phyloP scores from a whole-genome alignment of 2,329 filamentous ascomycete species.

The Phymatotrichopsis omnivora region DNA sequence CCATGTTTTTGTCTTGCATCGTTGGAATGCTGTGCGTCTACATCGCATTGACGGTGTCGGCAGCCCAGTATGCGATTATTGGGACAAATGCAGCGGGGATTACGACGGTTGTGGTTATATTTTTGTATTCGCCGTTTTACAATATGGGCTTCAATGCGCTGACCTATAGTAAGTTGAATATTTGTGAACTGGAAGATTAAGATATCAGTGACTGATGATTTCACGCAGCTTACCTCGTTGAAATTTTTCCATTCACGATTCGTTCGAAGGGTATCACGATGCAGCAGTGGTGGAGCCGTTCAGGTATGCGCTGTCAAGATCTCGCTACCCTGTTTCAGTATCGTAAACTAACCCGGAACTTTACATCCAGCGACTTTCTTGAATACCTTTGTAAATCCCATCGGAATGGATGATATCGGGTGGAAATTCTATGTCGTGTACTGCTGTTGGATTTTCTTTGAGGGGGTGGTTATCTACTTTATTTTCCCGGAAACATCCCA shows the following conservation, averaged over 20 bases:
- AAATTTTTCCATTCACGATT: slow-evolving; percentile 49
- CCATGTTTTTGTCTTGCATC: slow-evolving; percentile 42
- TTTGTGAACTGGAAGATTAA: background rate
- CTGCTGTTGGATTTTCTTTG: slow-evolving; percentile 38
- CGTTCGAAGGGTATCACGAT: slow-evolving; percentile 48
- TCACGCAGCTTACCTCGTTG: slow-evolving; percentile 44
- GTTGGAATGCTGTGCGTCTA: slow-evolving; percentile 36
- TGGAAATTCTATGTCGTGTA: slow-evolving; percentile 42
- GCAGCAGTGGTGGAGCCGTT: slow-evolving; percentile 35
- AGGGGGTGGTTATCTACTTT: slow-evolving; percentile 39
- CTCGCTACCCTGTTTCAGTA: too few relatives aligned
- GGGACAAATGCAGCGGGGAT: slow-evolving; percentile 33
- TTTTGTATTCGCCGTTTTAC: slow-evolving; percentile 45
- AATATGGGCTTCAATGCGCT: slow-evolving; percentile 58
- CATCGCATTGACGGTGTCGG: slow-evolving; percentile 37
- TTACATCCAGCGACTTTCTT: slow-evolving; percentile 44
- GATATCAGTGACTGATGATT: background rate
- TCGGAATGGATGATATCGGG: slow-evolving; percentile 37
- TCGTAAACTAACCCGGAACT: too few relatives aligned
- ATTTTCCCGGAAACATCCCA: slow-evolving; percentile 40
- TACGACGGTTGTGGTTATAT: slow-evolving; percentile 39
- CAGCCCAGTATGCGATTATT: slow-evolving; percentile 30
- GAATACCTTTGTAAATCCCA: slow-evolving; percentile 42
- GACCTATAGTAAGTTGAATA: slow-evolving; percentile 45
- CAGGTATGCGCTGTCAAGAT: too few relatives aligned